These are phyloP conservation scores for Rubia yunnanensis DNA, from an alignment of 257 asterid species.

Conservation along the genomic window DNA sequence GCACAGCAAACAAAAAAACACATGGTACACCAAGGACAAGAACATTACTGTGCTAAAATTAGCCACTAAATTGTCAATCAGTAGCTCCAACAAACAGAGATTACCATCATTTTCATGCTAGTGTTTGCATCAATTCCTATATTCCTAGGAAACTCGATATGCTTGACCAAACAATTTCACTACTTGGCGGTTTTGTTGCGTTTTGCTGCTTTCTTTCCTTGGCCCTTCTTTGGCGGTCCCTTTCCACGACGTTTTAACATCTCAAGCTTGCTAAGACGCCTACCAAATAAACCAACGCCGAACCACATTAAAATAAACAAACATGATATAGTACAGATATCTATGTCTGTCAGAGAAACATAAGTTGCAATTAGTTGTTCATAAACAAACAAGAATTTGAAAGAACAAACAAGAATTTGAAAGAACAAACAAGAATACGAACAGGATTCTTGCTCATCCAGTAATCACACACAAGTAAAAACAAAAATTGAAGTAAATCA, in stretches of 20 bases:
- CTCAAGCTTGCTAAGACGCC: constrained; percentile 72
- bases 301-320: background rate
- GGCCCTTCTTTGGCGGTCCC: constrained; percentile 94
- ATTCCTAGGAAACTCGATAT: background rate
- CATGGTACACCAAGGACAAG: background rate
- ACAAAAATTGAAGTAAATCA: background rate
- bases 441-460: background rate
- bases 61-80: background rate
- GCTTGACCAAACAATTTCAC: background rate
- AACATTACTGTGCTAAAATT: background rate
- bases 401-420: background rate
- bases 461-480: background rate
- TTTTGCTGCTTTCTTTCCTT: constrained; percentile 82
- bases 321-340: background rate
- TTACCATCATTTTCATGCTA: constrained; percentile 1
- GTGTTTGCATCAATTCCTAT: background rate
- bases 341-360: background rate
- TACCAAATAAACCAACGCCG: constrained; percentile 18
- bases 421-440: background rate
- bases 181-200: constrained; percentile 26
- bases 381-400: background rate
- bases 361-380: no score
- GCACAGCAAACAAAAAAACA: background rate
- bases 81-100: background rate
- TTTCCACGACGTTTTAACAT: constrained; percentile 85